Evolutionary conservation across 1,284 basidiomycete genomes (phyloP).

Genomic region (Gomphus bonarii): DNA sequence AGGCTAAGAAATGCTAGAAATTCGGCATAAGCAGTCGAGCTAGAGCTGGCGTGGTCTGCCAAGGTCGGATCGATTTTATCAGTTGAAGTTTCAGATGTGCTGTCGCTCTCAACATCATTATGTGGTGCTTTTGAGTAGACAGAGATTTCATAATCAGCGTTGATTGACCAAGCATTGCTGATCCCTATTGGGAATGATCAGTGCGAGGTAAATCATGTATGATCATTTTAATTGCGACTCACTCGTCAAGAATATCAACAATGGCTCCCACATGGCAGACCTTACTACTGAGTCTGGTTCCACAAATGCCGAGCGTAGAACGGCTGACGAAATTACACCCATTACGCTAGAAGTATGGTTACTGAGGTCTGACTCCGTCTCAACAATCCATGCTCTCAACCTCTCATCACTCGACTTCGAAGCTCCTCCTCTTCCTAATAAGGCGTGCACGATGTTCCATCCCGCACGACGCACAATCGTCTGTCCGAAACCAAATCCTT

Average conservation of each 20-base stretch:
- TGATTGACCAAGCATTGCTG: constrained; percentile 2
- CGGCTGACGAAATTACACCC: constrained; percentile 38
- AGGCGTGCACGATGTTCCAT: constrained; percentile 37
- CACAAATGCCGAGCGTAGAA: constrained; percentile 68
- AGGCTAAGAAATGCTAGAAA: constrained; percentile 67
- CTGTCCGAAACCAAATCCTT: constrained; percentile 49
- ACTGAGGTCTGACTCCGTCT: background rate
- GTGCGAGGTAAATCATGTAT: constrained; percentile 1
- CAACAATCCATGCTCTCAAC: constrained; percentile 20
- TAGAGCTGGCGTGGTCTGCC: constrained; percentile 9
- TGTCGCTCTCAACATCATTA: constrained; percentile 27
- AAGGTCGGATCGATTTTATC: constrained; percentile 1
- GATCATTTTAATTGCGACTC: constrained; percentile 15
- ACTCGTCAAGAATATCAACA: constrained; percentile 68
- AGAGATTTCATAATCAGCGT: background rate
- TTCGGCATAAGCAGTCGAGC: constrained; percentile 43
- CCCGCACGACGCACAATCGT: constrained; percentile 50
- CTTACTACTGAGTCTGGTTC: constrained; percentile 66
- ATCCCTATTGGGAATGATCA: constrained; percentile 3
- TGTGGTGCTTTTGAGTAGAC: constrained; percentile 20
- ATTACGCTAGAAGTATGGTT: background rate
- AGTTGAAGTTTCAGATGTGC: background rate
- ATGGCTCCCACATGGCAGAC: constrained; percentile 54
- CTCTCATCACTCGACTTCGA: constrained; percentile 26
- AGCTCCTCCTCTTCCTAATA: constrained; percentile 28